Percentiles rank a stretch among this genome's conserved stretches.
Conservation (phyloP, 495 filamentous ascomycete genomes). For the Talaromyces ruber region DNA sequence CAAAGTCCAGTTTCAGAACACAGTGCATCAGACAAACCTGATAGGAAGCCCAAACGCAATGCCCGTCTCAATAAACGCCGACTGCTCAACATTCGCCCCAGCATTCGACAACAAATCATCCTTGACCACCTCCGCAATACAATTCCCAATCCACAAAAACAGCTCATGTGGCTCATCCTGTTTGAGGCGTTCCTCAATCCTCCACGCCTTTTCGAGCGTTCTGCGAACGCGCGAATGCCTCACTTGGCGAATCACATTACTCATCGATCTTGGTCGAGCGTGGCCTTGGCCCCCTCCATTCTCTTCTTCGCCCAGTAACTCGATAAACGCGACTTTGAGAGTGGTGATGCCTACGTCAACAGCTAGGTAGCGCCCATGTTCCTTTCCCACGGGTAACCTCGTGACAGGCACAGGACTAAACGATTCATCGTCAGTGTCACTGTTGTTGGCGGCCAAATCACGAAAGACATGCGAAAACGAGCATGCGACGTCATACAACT, state of each 20-base stretch:
- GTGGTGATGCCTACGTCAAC: slow-evolving; percentile 84
- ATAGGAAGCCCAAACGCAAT: slow-evolving; percentile 89
- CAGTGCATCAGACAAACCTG: slow-evolving; percentile 56
- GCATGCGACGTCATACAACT: slow-evolving; percentile 5
- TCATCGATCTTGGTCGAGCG: slow-evolving; percentile 20
- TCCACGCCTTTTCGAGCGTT: slow-evolving; percentile 64
- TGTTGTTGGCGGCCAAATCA: slow-evolving; percentile 4
- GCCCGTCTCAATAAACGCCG: slow-evolving; percentile 59
- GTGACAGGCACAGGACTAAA: slow-evolving; percentile 76
- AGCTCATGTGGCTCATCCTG: slow-evolving; percentile 64
- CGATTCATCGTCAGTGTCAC: slow-evolving; percentile 51
- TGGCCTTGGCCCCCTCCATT: slow-evolving; percentile 18
- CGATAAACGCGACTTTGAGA: slow-evolving; percentile 68
- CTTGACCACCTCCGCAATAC: slow-evolving; percentile 64
- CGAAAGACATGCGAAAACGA: slow-evolving; percentile 6
- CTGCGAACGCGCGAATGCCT: slow-evolving; percentile 44
- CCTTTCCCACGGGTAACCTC: slow-evolving; percentile 52
- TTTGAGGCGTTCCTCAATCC: slow-evolving; percentile 71
- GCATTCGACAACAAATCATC: slow-evolving; percentile 37
- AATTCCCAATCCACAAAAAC: slow-evolving; percentile 72
- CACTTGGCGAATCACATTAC: slow-evolving; percentile 34
- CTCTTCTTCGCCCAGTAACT: slow-evolving; percentile 43
- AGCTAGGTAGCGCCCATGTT: slow-evolving; percentile 62
- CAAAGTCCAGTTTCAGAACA: too few species aligned
- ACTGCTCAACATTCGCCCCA: slow-evolving; percentile 27